Evolutionary conservation across 768 basidiomycete species (phyloP).

Genomic region (Naganishia vaughanmartiniae): DNA sequence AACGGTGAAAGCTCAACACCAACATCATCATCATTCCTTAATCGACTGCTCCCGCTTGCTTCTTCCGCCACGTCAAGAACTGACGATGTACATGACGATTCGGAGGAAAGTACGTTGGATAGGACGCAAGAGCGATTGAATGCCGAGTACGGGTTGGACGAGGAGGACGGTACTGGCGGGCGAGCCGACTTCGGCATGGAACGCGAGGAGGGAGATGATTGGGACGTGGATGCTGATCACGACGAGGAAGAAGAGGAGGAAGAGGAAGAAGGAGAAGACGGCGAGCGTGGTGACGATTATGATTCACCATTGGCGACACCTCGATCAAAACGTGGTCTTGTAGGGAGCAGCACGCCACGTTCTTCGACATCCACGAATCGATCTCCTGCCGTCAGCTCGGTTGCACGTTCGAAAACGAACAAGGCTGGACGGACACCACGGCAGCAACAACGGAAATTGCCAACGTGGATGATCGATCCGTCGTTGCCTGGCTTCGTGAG

Average conservation of each 20-base stretch:
- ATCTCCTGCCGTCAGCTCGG: neutral
- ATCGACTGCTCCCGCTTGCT: neutral
- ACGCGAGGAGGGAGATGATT: constrained; percentile 12
- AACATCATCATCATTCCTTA: neutral
- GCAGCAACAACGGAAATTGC: constrained; percentile 7
- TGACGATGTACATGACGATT: neutral
- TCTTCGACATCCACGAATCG: neutral
- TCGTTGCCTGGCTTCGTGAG: constrained; percentile 54
- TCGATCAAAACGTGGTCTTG: constrained; percentile 13
- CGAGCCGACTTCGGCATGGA: constrained; percentile 20
- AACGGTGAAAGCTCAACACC: neutral
- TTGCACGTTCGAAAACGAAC: neutral
- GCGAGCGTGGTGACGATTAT: constrained; percentile 30
- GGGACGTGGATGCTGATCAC: constrained; percentile 2
- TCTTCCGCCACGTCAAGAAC: neutral
- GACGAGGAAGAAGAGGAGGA: constrained; percentile 32
- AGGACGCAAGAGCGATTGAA: constrained; percentile 6
- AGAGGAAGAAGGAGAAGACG: constrained; percentile 19
- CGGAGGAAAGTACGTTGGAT: neutral
- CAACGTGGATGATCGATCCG: constrained; percentile 25
- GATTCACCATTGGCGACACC: constrained; percentile 21
- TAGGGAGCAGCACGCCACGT: constrained; percentile 24
- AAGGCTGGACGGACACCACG: constrained; percentile 22
- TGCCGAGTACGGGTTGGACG: constrained; percentile 18
- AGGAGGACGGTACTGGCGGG: neutral